Evolutionary conservation across 306 rosid genomes (phyloP).

Genomic region (Quillaja saponaria): DNA sequence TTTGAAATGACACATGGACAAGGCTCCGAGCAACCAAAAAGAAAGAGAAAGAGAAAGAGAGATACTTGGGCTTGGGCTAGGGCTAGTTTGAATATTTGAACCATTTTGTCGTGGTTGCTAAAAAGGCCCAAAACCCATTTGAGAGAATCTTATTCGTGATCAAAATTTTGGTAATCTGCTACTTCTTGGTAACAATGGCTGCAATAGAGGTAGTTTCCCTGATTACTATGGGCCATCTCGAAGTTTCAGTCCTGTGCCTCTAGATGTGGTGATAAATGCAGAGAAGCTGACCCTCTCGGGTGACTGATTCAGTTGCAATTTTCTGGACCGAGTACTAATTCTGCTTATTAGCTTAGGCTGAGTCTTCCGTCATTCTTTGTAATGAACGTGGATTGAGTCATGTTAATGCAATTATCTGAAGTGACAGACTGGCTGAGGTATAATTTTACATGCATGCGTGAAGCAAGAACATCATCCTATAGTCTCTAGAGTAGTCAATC

Average conservation of each 20-base stretch:
- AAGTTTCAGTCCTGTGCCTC: constrained; percentile 68
- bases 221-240: constrained; percentile 85
- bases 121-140: not conserved
- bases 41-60: too few species aligned
- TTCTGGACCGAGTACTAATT: constrained; percentile 41
- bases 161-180: not conserved
- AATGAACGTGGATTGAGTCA: not conserved
- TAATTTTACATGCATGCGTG: too few species aligned
- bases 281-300: constrained; percentile 61
- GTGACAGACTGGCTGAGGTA: too few species aligned
- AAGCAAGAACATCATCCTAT: too few species aligned
- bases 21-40: too few species aligned
- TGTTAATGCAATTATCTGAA: too few species aligned
- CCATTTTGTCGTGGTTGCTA: too few species aligned
- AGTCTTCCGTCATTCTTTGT: not conserved
- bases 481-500: too few species aligned
- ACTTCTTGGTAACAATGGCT: constrained; percentile 27
- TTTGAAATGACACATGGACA: too few species aligned
- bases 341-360: constrained; percentile 1
- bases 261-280: constrained; percentile 60
- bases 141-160: not conserved
- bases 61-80: not conserved
- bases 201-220: constrained; percentile 49
- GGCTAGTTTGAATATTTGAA: not conserved
- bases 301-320: constrained; percentile 64